A percentile compares a stretch with the other conserved stretches of the same genome.
Conservation (phyloP, 257 asterid genomes). For the Rehmannia glutinosa region DNA sequence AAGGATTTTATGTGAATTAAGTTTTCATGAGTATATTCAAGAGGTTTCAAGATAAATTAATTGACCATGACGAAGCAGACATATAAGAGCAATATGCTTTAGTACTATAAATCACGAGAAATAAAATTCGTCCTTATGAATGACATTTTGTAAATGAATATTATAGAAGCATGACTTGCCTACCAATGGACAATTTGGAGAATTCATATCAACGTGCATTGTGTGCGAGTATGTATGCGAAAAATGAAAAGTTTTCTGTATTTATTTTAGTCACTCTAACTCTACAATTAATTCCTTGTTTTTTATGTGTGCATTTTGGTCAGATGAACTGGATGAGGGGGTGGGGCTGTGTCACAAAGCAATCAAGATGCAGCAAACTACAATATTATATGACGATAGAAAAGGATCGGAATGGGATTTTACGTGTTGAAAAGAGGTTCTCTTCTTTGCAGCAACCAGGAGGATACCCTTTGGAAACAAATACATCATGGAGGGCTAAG, state of each 20-base stretch:
- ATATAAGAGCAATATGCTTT: not conserved
- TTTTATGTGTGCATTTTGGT: conserved; percentile 21
- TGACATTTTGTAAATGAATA: not conserved
- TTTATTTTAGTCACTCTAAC: conserved; percentile 8
- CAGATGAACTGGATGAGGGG: conserved; percentile 56
- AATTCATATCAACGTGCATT: not conserved
- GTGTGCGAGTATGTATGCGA: not conserved
- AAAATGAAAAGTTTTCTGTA: not conserved
- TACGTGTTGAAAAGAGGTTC: conserved; percentile 23
- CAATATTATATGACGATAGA: conserved; percentile 12
- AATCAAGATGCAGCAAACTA: conserved; percentile 26
- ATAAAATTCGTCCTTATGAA: conserved; percentile 5
- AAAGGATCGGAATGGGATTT: conserved; percentile 30
- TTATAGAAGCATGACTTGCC: not conserved
- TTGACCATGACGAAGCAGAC: not conserved
- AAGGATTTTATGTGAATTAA: not conserved
- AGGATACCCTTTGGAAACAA: conserved; percentile 32
- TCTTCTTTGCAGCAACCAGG: conserved; percentile 21
- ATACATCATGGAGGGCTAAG: conserved; percentile 28
- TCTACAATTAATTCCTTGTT: not conserved
- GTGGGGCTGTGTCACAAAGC: conserved; percentile 32
- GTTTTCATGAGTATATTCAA: not conserved
- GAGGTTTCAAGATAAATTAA: not conserved
- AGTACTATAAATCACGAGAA: not conserved
- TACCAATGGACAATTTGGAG: not conserved